phyloP scores from a whole-genome alignment of 805 yeast genomes.

The Hemisphaericaspora nanyangensis region DNA sequence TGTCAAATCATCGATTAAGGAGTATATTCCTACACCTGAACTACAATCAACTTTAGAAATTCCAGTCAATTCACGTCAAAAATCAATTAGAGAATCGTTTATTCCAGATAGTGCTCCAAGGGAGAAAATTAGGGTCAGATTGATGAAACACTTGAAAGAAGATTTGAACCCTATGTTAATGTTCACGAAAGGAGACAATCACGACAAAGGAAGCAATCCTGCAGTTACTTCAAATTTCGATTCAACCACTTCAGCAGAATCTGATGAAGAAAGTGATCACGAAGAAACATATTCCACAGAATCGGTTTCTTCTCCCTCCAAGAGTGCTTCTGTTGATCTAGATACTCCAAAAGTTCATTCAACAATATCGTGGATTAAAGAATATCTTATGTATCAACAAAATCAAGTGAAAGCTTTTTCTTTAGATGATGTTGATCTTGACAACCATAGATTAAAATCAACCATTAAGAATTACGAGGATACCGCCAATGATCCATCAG shows the following conservation, averaged over 20 bases:
- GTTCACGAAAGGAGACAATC: background rate
- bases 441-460: slow-evolving; percentile 15
- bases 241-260: background rate
- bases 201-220: background rate
- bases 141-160: slow-evolving; percentile 2
- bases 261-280: background rate
- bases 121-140: background rate
- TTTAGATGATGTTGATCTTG: background rate
- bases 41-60: slow-evolving; percentile 6
- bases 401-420: background rate
- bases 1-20: slow-evolving; percentile 7
- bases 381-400: slow-evolving; percentile 17
- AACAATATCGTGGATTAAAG: slow-evolving; percentile 22
- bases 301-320: background rate
- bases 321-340: too few relatives aligned
- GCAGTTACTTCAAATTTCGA: too few relatives aligned
- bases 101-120: slow-evolving; percentile 5
- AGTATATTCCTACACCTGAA: slow-evolving; percentile 7
- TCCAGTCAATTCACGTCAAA: slow-evolving; percentile 4
- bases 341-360: slow-evolving; percentile 7
- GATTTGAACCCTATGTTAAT: background rate
- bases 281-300: background rate
- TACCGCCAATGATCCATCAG: slow-evolving; percentile 17
- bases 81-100: slow-evolving; percentile 5
- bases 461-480: slow-evolving; percentile 26